Evolutionary conservation across 1,284 basidiomycete species (phyloP), one percentile per base, ranked within the genome.

Genomic region (Vanrija pseudolonga): DNA sequence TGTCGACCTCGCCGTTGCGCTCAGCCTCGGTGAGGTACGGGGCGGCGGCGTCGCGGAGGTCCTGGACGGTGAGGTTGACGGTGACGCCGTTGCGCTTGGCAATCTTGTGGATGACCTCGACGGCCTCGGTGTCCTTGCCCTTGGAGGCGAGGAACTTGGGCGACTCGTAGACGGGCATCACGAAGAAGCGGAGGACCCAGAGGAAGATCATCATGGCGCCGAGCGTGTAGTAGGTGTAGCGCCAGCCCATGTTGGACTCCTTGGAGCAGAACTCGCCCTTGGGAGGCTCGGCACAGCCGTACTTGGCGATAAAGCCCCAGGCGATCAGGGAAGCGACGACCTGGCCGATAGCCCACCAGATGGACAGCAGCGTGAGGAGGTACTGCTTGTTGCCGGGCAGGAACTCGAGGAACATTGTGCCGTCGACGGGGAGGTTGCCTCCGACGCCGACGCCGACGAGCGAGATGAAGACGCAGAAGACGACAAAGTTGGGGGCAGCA

Each of bases 301-400:
- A 65, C 36, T 57, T 57, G 38, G 55, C 49, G 18, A 64, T 48
- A 54, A 68, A 68, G 11, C 38, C 64, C 66, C 66, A 68, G 38
- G 79, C 76, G 24, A 84, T 76, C 40, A 83, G 64, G 22, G 80
- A 81, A 12, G 80, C 80, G 26, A 82, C 62, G 37, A 70, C 63
- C 55, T 68, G 65, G 8, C 84, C 85, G 20, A 85, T 64, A n/a
- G 82, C 82, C 85, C 85, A 86, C 80, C 83, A 85, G 26, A 81
- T 78, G 11, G 83, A 84, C 1, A 86, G 78, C 18, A 86, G 74
- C 0, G 84, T 86, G 42, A 86, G 71, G 37, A 83, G 80, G 80
- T 82, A 85, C 78, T 85, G 82, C 55, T 83, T 76, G 14, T 77
- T 78, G 47, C 77, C 69, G 1, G 83, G 83, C 40, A 83, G 74